A percentile compares a stretch with the other conserved stretches of the same genome.
These are phyloP conservation scores for Sungouiozyma ichnusensis DNA, from an alignment of 805 yeast species.

Conservation along the genomic window DNA sequence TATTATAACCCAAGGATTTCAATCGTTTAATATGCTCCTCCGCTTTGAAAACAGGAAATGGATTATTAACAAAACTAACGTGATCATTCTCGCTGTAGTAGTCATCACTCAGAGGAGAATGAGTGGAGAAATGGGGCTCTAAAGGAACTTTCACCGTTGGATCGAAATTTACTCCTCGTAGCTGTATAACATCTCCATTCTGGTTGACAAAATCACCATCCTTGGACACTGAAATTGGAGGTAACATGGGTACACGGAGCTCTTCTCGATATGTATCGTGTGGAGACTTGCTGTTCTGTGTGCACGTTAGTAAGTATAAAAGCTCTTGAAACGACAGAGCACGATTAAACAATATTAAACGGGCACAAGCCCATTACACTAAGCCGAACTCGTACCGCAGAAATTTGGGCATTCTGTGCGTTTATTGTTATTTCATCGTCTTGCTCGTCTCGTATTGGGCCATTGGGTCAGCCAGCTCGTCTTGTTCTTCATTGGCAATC, in stretches of 20 bases:
- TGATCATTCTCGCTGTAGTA: constrained; percentile 59
- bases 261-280: background rate
- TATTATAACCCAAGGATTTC: constrained; percentile 73
- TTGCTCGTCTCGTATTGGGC: background rate
- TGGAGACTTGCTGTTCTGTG: background rate
- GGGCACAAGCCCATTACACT: background rate
- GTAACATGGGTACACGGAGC: background rate
- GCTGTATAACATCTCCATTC: constrained; percentile 47
- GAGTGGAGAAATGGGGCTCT: constrained; percentile 37
- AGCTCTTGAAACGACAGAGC: background rate
- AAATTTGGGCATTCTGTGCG: no score
- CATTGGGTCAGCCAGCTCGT: background rate
- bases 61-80: constrained; percentile 76
- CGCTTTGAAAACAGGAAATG: constrained; percentile 69
- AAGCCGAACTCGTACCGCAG: no score
- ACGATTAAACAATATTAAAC: background rate
- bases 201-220: constrained; percentile 49
- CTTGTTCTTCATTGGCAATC: background rate
- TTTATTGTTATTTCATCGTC: background rate
- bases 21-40: constrained; percentile 56
- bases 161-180: constrained; percentile 78
- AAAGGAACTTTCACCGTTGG: constrained; percentile 63
- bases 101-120: constrained; percentile 24
- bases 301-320: background rate
- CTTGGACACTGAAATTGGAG: constrained; percentile 24